Percentiles rank a stretch among this genome's conserved stretches.
Conservation (phyloP, 2,329 filamentous ascomycete genomes). For the Cylindrodendrum hubeiense region DNA sequence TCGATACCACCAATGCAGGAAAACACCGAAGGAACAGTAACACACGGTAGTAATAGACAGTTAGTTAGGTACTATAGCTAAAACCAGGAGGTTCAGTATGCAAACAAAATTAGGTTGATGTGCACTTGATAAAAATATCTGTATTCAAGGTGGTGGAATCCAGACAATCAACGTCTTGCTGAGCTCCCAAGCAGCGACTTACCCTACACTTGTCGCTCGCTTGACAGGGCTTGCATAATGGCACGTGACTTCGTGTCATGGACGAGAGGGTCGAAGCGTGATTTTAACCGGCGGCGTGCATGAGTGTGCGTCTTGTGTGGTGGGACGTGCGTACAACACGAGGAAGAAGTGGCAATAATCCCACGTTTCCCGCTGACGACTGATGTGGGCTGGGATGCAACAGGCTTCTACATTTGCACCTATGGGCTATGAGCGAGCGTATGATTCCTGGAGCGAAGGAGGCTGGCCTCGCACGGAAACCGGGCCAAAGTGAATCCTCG, state of each 20-base stretch:
- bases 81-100: too few species aligned
- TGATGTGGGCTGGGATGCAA: background rate
- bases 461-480: background rate
- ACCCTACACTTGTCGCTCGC: conserved; percentile 3
- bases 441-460: background rate
- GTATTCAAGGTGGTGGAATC: too few species aligned
- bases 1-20: too few species aligned
- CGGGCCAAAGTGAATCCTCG: background rate
- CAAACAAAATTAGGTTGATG: too few species aligned
- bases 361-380: conserved; percentile 18
- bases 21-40: too few species aligned
- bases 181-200: background rate
- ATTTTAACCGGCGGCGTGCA: conserved; percentile 29
- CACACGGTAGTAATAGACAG: too few species aligned
- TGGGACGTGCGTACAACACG: conserved; percentile 28
- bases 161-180: background rate
- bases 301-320: conserved; percentile 13
- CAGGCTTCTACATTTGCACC: background rate
- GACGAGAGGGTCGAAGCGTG: conserved; percentile 40
- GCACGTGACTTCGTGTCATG: conserved; percentile 53
- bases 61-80: too few species aligned
- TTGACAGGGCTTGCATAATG: conserved; percentile 11
- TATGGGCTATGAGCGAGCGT: background rate
- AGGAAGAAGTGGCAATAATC: conserved; percentile 22
- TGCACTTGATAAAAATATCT: too few species aligned